Evolutionary conservation across 768 basidiomycete genomes (phyloP).

Genomic region (Lactifluus piperatus): DNA sequence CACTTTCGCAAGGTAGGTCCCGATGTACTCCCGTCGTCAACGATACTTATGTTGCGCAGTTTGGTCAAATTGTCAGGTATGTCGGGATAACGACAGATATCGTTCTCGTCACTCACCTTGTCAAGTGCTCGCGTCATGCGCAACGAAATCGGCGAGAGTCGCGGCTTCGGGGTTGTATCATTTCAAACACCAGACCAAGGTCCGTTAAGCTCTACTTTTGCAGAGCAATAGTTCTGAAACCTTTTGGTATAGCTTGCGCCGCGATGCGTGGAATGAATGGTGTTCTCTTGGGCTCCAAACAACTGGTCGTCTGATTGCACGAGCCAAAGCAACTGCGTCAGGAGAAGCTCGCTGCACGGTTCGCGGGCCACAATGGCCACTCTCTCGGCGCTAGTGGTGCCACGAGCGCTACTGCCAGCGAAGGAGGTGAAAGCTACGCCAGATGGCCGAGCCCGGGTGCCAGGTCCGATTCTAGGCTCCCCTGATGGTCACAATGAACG

Average conservation of each 20-base stretch:
- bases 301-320: constrained; percentile 78
- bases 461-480: constrained; percentile 44
- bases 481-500: constrained; percentile 47
- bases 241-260: constrained; percentile 41
- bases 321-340: constrained; percentile 89
- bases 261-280: constrained; percentile 84
- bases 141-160: constrained; percentile 70
- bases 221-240: constrained; percentile 5
- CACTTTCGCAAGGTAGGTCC: constrained; percentile 67
- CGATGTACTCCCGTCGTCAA: not conserved
- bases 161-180: constrained; percentile 88
- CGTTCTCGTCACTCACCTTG: not conserved
- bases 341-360: constrained; percentile 81
- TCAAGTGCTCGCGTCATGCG: constrained; percentile 88
- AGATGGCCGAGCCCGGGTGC: constrained; percentile 71
- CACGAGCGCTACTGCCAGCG: constrained; percentile 76
- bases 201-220: not conserved
- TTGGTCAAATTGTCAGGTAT: constrained; percentile 84
- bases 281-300: constrained; percentile 55
- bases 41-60: constrained; percentile 35
- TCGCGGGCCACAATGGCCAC: constrained; percentile 65
- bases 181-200: constrained; percentile 81
- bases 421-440: constrained; percentile 65
- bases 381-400: constrained; percentile 75
- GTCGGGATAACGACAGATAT: not conserved